These are phyloP conservation scores for Sporormia fimetaria DNA, from an alignment of 495 filamentous ascomycete species.

Conservation along the genomic window DNA sequence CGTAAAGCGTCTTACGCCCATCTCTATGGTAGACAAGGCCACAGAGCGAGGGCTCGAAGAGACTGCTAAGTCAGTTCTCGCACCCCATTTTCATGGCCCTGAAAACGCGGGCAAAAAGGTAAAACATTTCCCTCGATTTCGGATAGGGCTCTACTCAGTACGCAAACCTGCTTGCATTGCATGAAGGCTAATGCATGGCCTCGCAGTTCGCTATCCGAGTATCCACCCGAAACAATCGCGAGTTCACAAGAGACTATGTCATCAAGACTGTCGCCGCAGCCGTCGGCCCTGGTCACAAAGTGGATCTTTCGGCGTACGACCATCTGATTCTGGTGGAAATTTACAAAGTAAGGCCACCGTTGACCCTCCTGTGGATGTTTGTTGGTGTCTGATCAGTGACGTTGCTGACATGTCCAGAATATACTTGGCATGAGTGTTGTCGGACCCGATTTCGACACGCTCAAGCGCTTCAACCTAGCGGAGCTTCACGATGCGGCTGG, in stretches of 20 bases:
- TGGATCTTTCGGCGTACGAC: constrained; percentile 73
- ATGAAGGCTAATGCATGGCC: constrained; percentile 1
- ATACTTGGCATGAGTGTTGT: constrained; percentile 72
- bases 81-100: constrained; percentile 54
- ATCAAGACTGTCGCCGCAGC: constrained; percentile 68
- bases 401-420: constrained; percentile 42
- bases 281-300: constrained; percentile 60
- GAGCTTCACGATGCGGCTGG: constrained; percentile 48
- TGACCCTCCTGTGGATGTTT: not conserved
- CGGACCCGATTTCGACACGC: constrained; percentile 52
- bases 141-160: not conserved
- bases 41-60: constrained; percentile 62
- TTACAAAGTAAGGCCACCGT: constrained; percentile 55
- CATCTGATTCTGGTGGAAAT: constrained; percentile 79
- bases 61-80: constrained; percentile 58
- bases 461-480: constrained; percentile 62
- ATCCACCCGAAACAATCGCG: constrained; percentile 64
- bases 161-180: constrained; percentile 3
- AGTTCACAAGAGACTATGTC: constrained; percentile 58
- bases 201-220: constrained; percentile 81
- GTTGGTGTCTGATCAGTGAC: not conserved
- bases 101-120: constrained; percentile 25
- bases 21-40: constrained; percentile 64
- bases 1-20: constrained; percentile 75
- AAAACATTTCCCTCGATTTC: constrained; percentile 12